Percentiles rank a stretch among this genome's conserved stretches.
Evolutionary conservation across 1,139 yeast genomes (phyloP).

Genomic region (Magnusiomyces ingens): DNA sequence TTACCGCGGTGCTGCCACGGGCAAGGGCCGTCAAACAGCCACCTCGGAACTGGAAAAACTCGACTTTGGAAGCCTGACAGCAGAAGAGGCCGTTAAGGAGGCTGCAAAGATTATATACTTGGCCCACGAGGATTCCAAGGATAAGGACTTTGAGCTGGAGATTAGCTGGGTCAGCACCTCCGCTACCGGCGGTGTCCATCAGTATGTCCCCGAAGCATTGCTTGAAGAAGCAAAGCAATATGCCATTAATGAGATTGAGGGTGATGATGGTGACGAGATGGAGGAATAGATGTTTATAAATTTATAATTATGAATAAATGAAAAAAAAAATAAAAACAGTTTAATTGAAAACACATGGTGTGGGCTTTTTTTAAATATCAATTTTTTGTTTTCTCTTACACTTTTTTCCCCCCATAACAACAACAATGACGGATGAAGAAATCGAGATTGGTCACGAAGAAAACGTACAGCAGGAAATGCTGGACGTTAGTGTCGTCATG

Average conservation of each 20-base stretch:
- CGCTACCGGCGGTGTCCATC: constrained; percentile 78
- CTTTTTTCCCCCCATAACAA: too few relatives aligned
- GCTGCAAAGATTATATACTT: constrained; percentile 90
- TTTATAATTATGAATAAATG: neutral
- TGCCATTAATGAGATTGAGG: constrained; percentile 80
- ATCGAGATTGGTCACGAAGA: neutral
- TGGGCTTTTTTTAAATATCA: too few relatives aligned
- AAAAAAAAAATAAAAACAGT: constrained; percentile 7
- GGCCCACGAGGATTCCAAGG: constrained; percentile 97
- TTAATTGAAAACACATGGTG: too few relatives aligned
- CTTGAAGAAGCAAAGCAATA: constrained; percentile 73
- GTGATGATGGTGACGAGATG: constrained; percentile 47
- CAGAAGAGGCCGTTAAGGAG: constrained; percentile 77
- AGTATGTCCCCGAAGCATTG: constrained; percentile 68
- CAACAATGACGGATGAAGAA: too few relatives aligned
- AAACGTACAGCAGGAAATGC: neutral
- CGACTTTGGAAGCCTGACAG: constrained; percentile 61
- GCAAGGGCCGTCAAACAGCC: constrained; percentile 96
- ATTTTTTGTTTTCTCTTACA: too few relatives aligned
- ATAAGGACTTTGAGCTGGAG: constrained; percentile 93
- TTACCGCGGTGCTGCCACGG: constrained; percentile 93
- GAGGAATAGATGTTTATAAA: constrained; percentile 29
- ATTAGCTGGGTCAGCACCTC: constrained; percentile 76
- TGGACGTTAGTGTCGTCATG: constrained; percentile 27
- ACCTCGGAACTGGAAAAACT: constrained; percentile 92